Evolutionary conservation across 768 basidiomycete species (phyloP).

Genomic region (Rhizopogon vinicolor): DNA sequence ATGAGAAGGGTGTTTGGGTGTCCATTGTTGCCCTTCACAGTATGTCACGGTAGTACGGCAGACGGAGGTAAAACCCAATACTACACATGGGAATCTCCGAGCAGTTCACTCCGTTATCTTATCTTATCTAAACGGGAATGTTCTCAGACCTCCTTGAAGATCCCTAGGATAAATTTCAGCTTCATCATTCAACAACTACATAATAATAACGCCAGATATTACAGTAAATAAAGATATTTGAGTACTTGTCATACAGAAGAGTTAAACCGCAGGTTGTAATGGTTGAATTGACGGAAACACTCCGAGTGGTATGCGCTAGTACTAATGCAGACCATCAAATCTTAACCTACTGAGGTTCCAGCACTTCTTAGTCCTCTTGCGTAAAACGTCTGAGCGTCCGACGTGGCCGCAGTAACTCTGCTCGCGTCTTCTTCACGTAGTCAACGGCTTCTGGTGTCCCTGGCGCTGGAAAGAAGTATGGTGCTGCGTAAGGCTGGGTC

Average conservation of each 20-base stretch:
- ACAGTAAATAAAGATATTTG: too few relatives aligned
- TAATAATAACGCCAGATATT: too few relatives aligned
- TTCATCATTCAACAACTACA: too few relatives aligned
- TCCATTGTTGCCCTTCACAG: slow-evolving; percentile 9
- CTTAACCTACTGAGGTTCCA: background rate
- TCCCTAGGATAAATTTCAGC: too few relatives aligned
- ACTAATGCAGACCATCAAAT: background rate
- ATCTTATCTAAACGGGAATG: background rate
- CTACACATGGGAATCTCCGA: slow-evolving; percentile 4
- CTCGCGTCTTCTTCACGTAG: slow-evolving; percentile 22
- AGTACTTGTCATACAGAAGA: too few relatives aligned
- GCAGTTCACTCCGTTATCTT: background rate
- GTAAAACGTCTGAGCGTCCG: background rate
- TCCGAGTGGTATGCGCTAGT: too few relatives aligned
- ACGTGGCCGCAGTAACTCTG: slow-evolving; percentile 10
- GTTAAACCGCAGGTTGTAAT: too few relatives aligned
- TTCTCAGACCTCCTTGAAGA: too few relatives aligned
- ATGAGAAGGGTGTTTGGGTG: slow-evolving; percentile 9
- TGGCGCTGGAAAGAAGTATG: slow-evolving; percentile 57
- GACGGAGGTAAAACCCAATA: slow-evolving; percentile 5
- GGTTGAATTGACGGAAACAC: too few relatives aligned
- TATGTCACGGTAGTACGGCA: slow-evolving; percentile 8
- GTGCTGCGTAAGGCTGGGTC: slow-evolving; percentile 61
- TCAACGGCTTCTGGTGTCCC: slow-evolving; percentile 29
- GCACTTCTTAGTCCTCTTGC: background rate